Percentiles rank a stretch among this genome's conserved stretches.
These are phyloP conservation scores for Hanseniaspora lachancei DNA, from an alignment of 805 yeast genomes.

Conservation along the genomic window DNA sequence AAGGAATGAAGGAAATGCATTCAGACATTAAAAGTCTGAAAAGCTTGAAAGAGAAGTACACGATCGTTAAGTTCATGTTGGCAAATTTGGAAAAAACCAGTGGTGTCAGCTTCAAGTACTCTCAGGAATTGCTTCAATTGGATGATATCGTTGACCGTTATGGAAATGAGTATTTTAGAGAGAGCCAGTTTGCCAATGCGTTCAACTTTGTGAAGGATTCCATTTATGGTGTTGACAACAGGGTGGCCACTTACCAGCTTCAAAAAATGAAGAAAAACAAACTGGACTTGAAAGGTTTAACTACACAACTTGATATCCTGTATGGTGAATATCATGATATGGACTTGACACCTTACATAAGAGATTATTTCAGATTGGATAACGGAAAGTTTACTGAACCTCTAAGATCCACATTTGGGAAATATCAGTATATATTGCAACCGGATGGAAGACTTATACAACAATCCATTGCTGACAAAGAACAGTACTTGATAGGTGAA, in stretches of 20 bases:
- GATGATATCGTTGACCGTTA: slow-evolving; percentile 1
- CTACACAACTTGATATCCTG: not conserved
- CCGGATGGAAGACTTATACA: not conserved
- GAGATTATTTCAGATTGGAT: not conserved
- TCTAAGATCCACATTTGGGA: not conserved
- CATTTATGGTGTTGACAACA: not conserved
- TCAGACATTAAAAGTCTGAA: not conserved
- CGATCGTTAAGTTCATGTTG: not conserved
- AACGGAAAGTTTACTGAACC: not conserved
- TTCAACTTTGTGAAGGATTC: not conserved
- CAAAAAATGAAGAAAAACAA: not conserved
- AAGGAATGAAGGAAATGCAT: not conserved
- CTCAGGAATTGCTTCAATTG: slow-evolving; percentile 25
- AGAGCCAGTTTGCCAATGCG: not conserved
- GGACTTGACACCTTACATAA: not conserved
- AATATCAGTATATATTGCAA: not conserved
- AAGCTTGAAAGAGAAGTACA: not conserved
- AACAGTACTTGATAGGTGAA: not conserved
- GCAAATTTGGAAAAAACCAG: slow-evolving; percentile 11
- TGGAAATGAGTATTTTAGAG: not conserved
- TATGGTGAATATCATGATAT: not conserved
- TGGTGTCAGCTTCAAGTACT: slow-evolving; percentile 28
- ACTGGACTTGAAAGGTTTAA: not conserved
- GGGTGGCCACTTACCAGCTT: not conserved
- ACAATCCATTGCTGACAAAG: not conserved